Conservation (phyloP, 768 basidiomycete genomes). For the Rubroboletus pulcherrimus region DNA sequence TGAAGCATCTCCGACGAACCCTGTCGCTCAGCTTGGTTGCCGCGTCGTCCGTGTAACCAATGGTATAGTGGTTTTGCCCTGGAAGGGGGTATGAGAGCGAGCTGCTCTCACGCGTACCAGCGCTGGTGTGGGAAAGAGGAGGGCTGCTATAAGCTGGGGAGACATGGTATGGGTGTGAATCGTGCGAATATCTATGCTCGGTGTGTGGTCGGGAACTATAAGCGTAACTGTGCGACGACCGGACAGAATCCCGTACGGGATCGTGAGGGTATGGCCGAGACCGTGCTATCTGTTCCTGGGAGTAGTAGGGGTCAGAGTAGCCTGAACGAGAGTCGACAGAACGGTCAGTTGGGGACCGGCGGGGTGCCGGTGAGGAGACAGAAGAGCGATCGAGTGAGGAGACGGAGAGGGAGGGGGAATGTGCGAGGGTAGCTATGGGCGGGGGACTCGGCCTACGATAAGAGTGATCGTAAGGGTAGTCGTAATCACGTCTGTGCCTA, state of each 20-base stretch:
- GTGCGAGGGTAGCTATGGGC: conserved; percentile 48
- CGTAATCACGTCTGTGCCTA: conserved; percentile 37
- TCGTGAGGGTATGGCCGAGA: conserved; percentile 33
- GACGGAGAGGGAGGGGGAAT: conserved; percentile 59
- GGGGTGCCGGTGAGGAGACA: conserved; percentile 54
- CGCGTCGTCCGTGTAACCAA: conserved; percentile 70
- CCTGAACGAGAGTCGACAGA: conserved; percentile 27
- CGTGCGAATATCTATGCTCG: conserved; percentile 33
- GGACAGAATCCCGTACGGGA: conserved; percentile 30
- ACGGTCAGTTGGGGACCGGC: conserved; percentile 37
- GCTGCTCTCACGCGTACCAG: conserved; percentile 23
- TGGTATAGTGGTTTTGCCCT: conserved; percentile 35
- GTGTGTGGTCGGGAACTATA: conserved; percentile 26
- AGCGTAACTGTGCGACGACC: conserved; percentile 36
- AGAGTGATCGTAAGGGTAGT: conserved; percentile 39
- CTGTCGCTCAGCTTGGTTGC: conserved; percentile 76
- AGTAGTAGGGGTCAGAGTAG: conserved; percentile 38
- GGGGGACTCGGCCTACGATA: conserved; percentile 44
- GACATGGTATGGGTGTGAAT: conserved; percentile 31
- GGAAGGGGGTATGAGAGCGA: conserved; percentile 36
- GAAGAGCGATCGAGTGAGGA: conserved; percentile 59
- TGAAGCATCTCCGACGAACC: conserved; percentile 75
- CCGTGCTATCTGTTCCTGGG: conserved; percentile 34
- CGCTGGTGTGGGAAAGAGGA: conserved; percentile 22
- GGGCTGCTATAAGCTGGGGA: conserved; percentile 27